Base-by-base conservation (phyloP, 148 eudicot genomes). In the Rheum nobile region DNA sequence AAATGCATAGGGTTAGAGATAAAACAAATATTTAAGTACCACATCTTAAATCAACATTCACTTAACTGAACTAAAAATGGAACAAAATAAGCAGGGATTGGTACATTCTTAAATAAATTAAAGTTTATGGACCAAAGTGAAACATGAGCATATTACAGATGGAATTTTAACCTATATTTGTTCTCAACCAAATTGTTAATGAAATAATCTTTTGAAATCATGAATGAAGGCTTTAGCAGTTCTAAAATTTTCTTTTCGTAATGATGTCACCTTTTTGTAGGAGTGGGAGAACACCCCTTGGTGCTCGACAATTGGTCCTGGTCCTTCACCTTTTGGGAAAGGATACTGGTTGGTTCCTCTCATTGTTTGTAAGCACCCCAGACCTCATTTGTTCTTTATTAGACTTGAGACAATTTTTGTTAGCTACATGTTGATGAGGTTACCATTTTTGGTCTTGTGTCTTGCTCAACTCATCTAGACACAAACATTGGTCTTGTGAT, bases 381-480 rank as follows among this genome's bases (percentile, higher is more conserved):
- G 22, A 28, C 70, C 70, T 65, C 39, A n/a, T 0, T 32, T 29
- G 4, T 65, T 17, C 26, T 2, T 12, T 57, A 1, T 57, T 13
- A 57, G 67, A 57, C 41, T 32, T 65, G 70, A 65, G 38, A 16
- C 19, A 65, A 65, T n/a, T n/a, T n/a, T n/a, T n/a, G n/a, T n/a
- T n/a, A n/a, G n/a, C n/a, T n/a, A n/a, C n/a, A n/a, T n/a, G n/a
- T n/a, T n/a, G n/a, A n/a, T n/a, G n/a, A n/a, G n/a, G n/a, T n/a
- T n/a, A n/a, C n/a, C n/a, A n/a, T n/a, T n/a, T n/a, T n/a, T n/a
- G n/a, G n/a, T n/a, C n/a, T n/a, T n/a, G n/a, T n/a, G n/a, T n/a
- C 21, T 4, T 31, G 41, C 6, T 65, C 39, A 65, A 17, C 39
- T 65, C 22, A 2, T 65, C 41, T 17, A 65, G 22, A 17, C 70